Conservation (phyloP, 139 green algal species). For the Mesotaenium endlicherianum region DNA sequence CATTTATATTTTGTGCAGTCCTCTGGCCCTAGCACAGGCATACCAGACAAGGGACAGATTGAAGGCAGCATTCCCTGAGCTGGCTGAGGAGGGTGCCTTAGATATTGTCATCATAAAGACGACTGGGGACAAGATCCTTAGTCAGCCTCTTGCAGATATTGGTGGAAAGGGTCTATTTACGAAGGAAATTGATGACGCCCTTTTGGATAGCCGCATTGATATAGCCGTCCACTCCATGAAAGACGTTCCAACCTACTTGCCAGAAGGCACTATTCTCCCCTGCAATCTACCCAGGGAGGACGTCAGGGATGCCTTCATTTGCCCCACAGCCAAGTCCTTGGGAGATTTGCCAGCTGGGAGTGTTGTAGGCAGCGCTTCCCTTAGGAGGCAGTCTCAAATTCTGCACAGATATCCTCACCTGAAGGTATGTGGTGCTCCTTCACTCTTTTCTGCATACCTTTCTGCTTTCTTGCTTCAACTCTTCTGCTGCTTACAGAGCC, state of each 20-base stretch:
- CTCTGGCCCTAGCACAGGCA: conserved; percentile 94
- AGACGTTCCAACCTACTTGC: conserved; percentile 98
- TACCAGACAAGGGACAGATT: conserved; percentile 95
- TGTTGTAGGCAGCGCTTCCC: conserved; percentile 84
- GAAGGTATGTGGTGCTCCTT: conserved; percentile 44
- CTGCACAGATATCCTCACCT: conserved; percentile 83
- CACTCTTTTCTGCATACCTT: too few relatives aligned
- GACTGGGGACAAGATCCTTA: conserved; percentile 98
- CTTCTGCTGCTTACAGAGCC: too few relatives aligned
- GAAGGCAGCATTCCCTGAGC: conserved; percentile 83
- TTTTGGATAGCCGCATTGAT: conserved; percentile 90
- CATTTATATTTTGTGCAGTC: conserved; percentile 64
- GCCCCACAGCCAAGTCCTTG: conserved; percentile 70
- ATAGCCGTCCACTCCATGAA: conserved; percentile 99
- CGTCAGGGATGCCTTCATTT: conserved; percentile 97
- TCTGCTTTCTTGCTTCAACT: too few relatives aligned
- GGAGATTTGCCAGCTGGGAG: conserved; percentile 83
- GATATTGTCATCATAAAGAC: conserved; percentile 99
- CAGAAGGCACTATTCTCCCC: conserved; percentile 87
- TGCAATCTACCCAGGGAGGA: conserved; percentile 98
- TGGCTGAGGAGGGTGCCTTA: conserved; percentile 88
- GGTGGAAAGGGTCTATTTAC: conserved; percentile 99
- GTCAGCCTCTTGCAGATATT: conserved; percentile 96
- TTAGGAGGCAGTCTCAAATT: conserved; percentile 92
- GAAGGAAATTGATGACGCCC: conserved; percentile 97